Evolutionary conservation across 2,329 filamentous ascomycete species (phyloP).

Genomic region (Coleophoma crateriformis): DNA sequence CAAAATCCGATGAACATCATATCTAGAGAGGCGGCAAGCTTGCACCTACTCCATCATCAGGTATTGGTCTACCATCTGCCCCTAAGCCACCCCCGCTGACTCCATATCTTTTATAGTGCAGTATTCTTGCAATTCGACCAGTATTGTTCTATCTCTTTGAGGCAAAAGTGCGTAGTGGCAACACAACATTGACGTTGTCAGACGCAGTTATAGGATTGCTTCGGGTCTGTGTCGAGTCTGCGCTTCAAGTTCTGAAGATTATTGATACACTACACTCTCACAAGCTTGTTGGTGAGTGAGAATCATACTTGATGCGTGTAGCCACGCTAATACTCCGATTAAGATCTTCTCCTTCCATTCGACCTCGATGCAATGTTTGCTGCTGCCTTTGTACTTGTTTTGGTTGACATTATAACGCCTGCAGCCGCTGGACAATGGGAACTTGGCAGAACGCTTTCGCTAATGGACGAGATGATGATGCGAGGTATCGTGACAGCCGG

Average conservation of each 20-base stretch:
- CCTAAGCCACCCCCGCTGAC: not conserved
- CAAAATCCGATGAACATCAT: not conserved
- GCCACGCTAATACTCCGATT: not conserved
- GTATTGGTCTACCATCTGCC: not conserved
- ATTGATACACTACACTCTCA: not conserved
- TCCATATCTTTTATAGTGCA: not conserved
- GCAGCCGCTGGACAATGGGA: constrained; percentile 1
- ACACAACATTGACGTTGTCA: not conserved
- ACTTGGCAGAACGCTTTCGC: not conserved
- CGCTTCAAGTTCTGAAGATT: not conserved
- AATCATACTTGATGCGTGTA: not conserved
- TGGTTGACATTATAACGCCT: not conserved
- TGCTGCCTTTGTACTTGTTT: not conserved
- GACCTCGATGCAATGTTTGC: constrained; percentile 1
- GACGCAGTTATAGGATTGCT: not conserved
- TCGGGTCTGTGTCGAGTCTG: not conserved
- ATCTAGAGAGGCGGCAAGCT: not conserved
- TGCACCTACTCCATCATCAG: not conserved
- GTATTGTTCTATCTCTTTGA: not conserved
- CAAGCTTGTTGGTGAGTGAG: not conserved
- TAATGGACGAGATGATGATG: constrained; percentile 1
- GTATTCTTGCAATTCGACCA: not conserved
- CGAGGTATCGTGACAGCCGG: not conserved
- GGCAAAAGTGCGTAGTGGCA: not conserved
- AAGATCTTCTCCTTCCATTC: not conserved